Evolutionary conservation across 306 rosid genomes (phyloP).

Genomic region (Cicer yamashitae): DNA sequence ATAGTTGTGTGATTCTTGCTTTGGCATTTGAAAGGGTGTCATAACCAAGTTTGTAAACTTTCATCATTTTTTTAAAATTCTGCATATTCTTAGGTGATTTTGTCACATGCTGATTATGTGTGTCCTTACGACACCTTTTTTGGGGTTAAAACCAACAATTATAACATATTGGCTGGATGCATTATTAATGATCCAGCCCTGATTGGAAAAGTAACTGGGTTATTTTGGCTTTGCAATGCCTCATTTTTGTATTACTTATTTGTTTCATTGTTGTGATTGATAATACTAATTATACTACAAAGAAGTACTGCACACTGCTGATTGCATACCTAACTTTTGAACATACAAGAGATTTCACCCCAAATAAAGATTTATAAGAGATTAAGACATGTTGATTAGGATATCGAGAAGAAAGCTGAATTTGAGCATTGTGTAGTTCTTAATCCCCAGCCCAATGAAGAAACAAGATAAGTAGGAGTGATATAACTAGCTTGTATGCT

Average conservation of each 20-base stretch:
- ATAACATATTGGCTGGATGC: background rate
- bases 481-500: background rate
- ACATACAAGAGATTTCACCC: background rate
- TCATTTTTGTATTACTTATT: background rate
- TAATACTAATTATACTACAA: background rate
- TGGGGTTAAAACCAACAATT: background rate
- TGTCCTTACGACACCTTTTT: background rate
- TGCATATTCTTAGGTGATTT: background rate
- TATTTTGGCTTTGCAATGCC: constrained; percentile 17
- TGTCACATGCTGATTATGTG: background rate
- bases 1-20: constrained; percentile 26
- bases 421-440: constrained; percentile 6
- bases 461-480: constrained; percentile 11
- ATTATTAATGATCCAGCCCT: no score
- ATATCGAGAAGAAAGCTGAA: constrained; percentile 28
- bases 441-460: constrained; percentile 19
- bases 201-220: background rate
- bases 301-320: constrained; percentile 10
- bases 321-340: background rate
- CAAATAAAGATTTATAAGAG: constrained; percentile 7
- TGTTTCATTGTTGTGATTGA: constrained; percentile 11
- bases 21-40: constrained; percentile 24
- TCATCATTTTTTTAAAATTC: background rate
- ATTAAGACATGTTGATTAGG: constrained; percentile 32
- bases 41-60: background rate